These are phyloP conservation scores for Plasmodium knowlesi DNA, from an alignment of 169 alveolate genomes.

Conservation along the genomic window DNA sequence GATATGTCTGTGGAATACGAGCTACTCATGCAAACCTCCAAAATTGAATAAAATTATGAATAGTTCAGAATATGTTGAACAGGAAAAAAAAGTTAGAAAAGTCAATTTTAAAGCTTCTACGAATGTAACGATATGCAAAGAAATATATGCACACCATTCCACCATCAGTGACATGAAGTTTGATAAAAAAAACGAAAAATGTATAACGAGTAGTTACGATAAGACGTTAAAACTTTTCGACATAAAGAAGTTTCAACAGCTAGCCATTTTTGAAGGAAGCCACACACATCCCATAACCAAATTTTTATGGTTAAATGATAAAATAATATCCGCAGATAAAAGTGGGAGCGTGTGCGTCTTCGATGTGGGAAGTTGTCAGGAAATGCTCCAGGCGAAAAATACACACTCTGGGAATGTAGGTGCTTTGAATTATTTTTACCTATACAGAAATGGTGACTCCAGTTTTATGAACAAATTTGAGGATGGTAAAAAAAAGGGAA, in stretches of 20 bases:
- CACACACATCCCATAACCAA: conserved; percentile 68
- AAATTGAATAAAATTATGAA: conserved; percentile 63
- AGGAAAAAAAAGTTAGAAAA: conserved; percentile 46
- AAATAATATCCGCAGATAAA: conserved; percentile 73
- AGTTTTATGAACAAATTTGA: background rate
- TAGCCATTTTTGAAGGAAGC: conserved; percentile 47
- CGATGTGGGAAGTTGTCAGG: conserved; percentile 63
- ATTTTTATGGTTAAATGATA: conserved; percentile 72
- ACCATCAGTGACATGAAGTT: conserved; percentile 77
- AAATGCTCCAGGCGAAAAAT: conserved; percentile 38
- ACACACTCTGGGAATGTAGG: conserved; percentile 73
- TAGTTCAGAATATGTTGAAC: conserved; percentile 72
- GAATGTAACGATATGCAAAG: conserved; percentile 55
- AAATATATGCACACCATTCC: conserved; percentile 72
- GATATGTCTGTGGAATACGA: conserved; percentile 75
- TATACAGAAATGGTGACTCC: conserved; percentile 5
- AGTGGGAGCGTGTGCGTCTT: conserved; percentile 57
- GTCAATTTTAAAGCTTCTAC: conserved; percentile 66
- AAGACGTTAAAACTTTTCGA: conserved; percentile 74
- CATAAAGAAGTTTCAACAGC: conserved; percentile 41
- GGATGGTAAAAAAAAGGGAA: background rate
- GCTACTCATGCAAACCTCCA: conserved; percentile 28
- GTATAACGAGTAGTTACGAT: conserved; percentile 76
- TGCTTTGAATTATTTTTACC: conserved; percentile 58
- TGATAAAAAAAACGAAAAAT: conserved; percentile 65